Evolutionary conservation across 2,329 filamentous ascomycete genomes (phyloP), one percentile per base, ranked within the genome.

Genomic region (Ophiostoma fasciatum): DNA sequence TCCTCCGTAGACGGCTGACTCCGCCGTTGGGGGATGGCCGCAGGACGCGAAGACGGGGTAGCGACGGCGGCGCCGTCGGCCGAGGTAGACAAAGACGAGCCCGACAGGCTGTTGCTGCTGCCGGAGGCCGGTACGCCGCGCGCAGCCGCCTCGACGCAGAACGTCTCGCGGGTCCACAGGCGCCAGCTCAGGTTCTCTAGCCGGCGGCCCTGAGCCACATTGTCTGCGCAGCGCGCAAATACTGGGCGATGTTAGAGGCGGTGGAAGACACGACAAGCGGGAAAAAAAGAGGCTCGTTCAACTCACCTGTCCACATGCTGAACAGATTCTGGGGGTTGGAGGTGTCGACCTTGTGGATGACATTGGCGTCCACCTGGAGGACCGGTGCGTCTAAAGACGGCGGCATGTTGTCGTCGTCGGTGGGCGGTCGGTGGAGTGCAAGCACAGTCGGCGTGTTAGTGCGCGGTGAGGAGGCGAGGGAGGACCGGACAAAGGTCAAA

Each of bases 171-270:
- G 50, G 84, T 92, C 88, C 87, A 96, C 42, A 96, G 63, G 49
- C 90, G 70, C 90, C 90, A 96, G 55, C 82, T 92, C 44, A 98
- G 66, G 62, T 98, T 96, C 57, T 96, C 90, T 54, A 94, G 66
- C 51, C 90, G 71, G 53, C 83, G 77, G 39, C 90, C 90, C 59
- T 96, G 82, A 55, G 94, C 83, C 55, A 96, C 79, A 35, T 87
- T 90, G 52, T 90, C 83, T 53, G 85, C 84, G 59, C 88, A 94
- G 61, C 85, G 83, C 35, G 85, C 88, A 55, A 96, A 94, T 42
- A 96, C 85, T 90, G 53, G 19, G 8, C 20, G 17, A 19, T 15
- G 1, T 4, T 2, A n/a, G n/a, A n/a, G n/a, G n/a, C n/a, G 30
- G 42, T 28, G 42, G 42, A 13, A 25, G 5, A 17, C 19, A 14